Conservation (phyloP, 2,329 filamentous ascomycete genomes). For the Eurotiales sp. region DNA sequence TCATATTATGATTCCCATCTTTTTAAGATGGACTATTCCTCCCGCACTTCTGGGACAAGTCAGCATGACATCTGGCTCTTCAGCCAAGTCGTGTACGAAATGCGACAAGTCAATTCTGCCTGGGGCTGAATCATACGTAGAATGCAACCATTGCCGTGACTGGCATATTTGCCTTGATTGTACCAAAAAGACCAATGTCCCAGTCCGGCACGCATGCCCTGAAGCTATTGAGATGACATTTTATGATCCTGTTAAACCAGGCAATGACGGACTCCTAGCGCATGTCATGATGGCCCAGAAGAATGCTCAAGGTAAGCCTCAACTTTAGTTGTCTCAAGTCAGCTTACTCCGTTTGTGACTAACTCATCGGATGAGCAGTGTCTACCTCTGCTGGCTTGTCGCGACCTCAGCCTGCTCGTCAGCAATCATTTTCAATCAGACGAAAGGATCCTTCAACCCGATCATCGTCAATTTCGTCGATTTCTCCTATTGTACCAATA, state of each 20-base stretch:
- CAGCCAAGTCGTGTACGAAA: slow-evolving; percentile 10
- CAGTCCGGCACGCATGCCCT: slow-evolving; percentile 10
- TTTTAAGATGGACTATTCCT: slow-evolving; percentile 4
- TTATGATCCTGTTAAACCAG: slow-evolving; percentile 10
- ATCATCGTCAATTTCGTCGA: slow-evolving; percentile 10
- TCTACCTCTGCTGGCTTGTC: not conserved
- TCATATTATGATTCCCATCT: slow-evolving; percentile 13
- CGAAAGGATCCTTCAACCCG: slow-evolving; percentile 6
- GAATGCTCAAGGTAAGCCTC: too few species aligned
- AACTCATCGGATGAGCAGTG: not conserved
- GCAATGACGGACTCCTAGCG: not conserved
- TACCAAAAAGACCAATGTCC: slow-evolving; percentile 13
- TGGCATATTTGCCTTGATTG: slow-evolving; percentile 9
- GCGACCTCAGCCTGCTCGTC: slow-evolving; percentile 1
- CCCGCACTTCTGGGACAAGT: slow-evolving; percentile 10
- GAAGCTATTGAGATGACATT: slow-evolving; percentile 13
- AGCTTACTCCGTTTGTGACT: too few species aligned
- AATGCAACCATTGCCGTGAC: slow-evolving; percentile 11
- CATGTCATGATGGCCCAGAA: slow-evolving; percentile 11
- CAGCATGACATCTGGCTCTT: not conserved
- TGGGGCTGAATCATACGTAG: slow-evolving; percentile 4
- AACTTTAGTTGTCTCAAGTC: too few species aligned
- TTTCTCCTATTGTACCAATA: not conserved
- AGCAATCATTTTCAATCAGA: slow-evolving; percentile 5
- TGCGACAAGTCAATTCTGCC: slow-evolving; percentile 6